Evolutionary conservation across 441 rosid species (phyloP), one percentile per base, ranked within the genome.

Genomic region (Caryocar brasiliense): DNA sequence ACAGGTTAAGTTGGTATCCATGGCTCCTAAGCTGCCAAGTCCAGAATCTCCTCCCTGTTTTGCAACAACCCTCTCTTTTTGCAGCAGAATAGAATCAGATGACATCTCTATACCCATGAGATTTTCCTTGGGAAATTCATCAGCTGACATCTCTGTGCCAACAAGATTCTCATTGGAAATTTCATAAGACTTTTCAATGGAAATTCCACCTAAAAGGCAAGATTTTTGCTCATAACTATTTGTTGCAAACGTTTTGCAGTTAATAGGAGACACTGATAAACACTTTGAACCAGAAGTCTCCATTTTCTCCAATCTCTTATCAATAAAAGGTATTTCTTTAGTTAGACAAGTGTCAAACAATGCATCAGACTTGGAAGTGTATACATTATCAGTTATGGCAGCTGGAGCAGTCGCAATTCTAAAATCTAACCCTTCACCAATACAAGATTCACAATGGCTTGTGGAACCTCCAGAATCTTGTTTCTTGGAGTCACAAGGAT

Each of bases 391-490:
- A 47, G n/a, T 59, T 64, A 46, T 58, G 43, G 56, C 48, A 45
- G 58, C 68, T 32, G 32, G 8, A 24, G 22, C 50, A 44, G 54
- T 44, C 51, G 48, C 48, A 17, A 30, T 47, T 39, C 52, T 59
- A 34, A 15, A 48, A 21, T 52, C 68, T 51, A 56, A 45, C 22
- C 47, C 66, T 58, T 71, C 41, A 42, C 33, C 44, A 40, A 56
- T 56, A 64, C 42, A 40, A 51, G 62, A 47, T 65, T 65, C 68
- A 57, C 49, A 47, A 43, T 54, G 20, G 46, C 38, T 59, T 26
- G 57, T 44, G 40, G 60, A 43, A 59, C 67, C 34, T 51, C 70
- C 60, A 49, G 63, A 63, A 59, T 59, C 71, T 72, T 66, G 73
- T 35, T 47, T 69, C 50, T 63, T 33, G 51, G 39, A 41, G 44